phyloP scores from a whole-genome alignment of 78 protist species.

The Diacronema lutheri region DNA sequence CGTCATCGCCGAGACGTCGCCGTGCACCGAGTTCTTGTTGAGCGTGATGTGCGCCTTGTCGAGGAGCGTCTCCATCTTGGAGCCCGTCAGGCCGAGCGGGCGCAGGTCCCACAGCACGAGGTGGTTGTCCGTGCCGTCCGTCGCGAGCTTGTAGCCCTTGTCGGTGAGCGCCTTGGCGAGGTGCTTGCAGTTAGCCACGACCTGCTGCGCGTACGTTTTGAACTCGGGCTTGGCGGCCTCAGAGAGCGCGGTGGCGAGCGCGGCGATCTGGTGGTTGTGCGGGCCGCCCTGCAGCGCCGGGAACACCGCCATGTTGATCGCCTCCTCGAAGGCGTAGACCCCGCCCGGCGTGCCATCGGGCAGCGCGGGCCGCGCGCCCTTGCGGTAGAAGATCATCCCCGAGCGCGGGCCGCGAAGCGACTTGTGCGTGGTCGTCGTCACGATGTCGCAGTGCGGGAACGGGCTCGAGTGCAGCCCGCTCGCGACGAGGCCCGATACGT shows the following conservation, averaged over 20 bases:
- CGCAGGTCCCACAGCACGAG: slow-evolving; percentile 69
- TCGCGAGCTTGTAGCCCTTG: slow-evolving; percentile 62
- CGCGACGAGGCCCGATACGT: slow-evolving; percentile 74
- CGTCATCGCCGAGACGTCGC: slow-evolving; percentile 87
- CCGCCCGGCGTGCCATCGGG: neutral
- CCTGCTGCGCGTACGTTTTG: slow-evolving; percentile 68
- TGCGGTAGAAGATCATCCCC: slow-evolving; percentile 81
- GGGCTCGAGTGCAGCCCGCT: slow-evolving; percentile 55
- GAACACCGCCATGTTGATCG: slow-evolving; percentile 76
- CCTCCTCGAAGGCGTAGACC: slow-evolving; percentile 50
- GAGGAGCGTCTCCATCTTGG: slow-evolving; percentile 47
- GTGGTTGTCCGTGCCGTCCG: slow-evolving; percentile 85
- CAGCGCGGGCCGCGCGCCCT: slow-evolving; percentile 13
- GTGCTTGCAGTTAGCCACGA: slow-evolving; percentile 11
- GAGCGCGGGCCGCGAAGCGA: slow-evolving; percentile 70
- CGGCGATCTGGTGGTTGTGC: slow-evolving; percentile 84
- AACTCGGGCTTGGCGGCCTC: slow-evolving; percentile 61
- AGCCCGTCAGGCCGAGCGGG: slow-evolving; percentile 28
- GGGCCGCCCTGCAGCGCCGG: slow-evolving; percentile 89
- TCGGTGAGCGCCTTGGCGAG: neutral
- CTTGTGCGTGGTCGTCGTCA: slow-evolving; percentile 92
- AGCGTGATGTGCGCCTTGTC: slow-evolving; percentile 88
- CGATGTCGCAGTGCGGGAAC: slow-evolving; percentile 73
- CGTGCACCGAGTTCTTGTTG: slow-evolving; percentile 96
- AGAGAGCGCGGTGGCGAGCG: slow-evolving; percentile 64